Base-by-base conservation (phyloP, 768 basidiomycete species). In the Phaeotremella skinneri region DNA sequence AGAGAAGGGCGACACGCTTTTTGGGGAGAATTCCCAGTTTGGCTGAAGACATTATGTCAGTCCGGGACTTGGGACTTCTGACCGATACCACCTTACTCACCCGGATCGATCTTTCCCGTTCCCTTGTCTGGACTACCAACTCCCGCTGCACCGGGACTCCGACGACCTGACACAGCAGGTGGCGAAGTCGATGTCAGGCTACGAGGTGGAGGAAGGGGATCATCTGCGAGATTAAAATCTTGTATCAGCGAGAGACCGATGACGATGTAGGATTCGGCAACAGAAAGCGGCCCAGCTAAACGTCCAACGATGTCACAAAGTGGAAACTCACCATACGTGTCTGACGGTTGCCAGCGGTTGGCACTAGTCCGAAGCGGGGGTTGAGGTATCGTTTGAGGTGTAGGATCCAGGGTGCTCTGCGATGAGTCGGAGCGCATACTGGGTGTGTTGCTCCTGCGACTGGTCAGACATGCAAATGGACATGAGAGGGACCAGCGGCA, bases 1-100 rank as follows among this genome's bases (percentile, higher is more conserved):
- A 72, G 5, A 76, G 49, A 3, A 76, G 67, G 34, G 73, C 72
- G 34, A 77, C 76, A 45, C 61, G 54, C 53, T 71, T 72, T 59
- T 77, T 77, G 1, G 76, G 76, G 0, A 77, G 64, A 52, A 77
- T 68, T n/a, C 76, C 76, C 32, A 77, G 68, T 58, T 77, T 77
- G 51, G 72, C 76, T 76, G 55, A 7, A n/a, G 21, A 20, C n/a
- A 6, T 45, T 7, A 13, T 14, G 11, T 23, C 9, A n/a, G n/a
- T 39, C 37, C 9, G 9, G 37, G 11, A 39, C n/a, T 39, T 39
- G 37, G n/a, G 37, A 9, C n/a, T 39, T 39, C n/a, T 9, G 37
- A 39, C 37, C 9, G 37, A 13, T 45, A n/a, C n/a, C n/a, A n/a
- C n/a, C n/a, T n/a, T 7, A 57, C 71, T 61, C 54, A 70, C 72